Conservation (phyloP, 306 rosid genomes). For the Herpetospermum pedunculosum region DNA sequence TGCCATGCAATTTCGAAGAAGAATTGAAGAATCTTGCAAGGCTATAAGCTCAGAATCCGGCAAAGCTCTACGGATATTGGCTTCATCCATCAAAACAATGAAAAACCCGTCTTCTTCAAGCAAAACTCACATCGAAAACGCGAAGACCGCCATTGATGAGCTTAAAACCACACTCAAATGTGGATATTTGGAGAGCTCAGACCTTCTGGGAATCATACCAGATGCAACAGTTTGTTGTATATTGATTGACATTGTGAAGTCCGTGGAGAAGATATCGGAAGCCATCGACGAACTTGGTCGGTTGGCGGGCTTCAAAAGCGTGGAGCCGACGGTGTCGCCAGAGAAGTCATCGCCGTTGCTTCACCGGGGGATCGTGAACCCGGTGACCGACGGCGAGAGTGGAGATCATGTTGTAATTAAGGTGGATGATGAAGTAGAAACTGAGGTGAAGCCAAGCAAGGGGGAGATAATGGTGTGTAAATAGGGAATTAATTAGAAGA, state of each 20-base stretch:
- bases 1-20: slow-evolving; percentile 30
- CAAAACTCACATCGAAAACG: slow-evolving; percentile 31
- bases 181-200: slow-evolving; percentile 21
- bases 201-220: slow-evolving; percentile 44
- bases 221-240: slow-evolving; percentile 53
- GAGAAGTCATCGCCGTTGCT: slow-evolving; percentile 47
- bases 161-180: slow-evolving; percentile 38
- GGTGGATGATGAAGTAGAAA: background rate
- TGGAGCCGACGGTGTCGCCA: slow-evolving; percentile 34
- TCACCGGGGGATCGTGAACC: slow-evolving; percentile 62
- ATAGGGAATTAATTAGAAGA: background rate
- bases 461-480: background rate
- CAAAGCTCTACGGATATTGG: slow-evolving; percentile 42
- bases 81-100: slow-evolving; percentile 50
- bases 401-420: slow-evolving; percentile 4
- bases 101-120: slow-evolving; percentile 26
- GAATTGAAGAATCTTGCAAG: slow-evolving; percentile 44
- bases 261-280: slow-evolving; percentile 48
- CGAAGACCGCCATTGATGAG: slow-evolving; percentile 41
- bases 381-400: slow-evolving; percentile 24
- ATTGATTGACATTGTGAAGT: slow-evolving; percentile 46
- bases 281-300: slow-evolving; percentile 57
- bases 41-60: slow-evolving; percentile 51
- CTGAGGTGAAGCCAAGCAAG: background rate
- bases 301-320: slow-evolving; percentile 43